Evolutionary conservation across 495 filamentous ascomycete genomes (phyloP).

Genomic region (Letharia lupina): DNA sequence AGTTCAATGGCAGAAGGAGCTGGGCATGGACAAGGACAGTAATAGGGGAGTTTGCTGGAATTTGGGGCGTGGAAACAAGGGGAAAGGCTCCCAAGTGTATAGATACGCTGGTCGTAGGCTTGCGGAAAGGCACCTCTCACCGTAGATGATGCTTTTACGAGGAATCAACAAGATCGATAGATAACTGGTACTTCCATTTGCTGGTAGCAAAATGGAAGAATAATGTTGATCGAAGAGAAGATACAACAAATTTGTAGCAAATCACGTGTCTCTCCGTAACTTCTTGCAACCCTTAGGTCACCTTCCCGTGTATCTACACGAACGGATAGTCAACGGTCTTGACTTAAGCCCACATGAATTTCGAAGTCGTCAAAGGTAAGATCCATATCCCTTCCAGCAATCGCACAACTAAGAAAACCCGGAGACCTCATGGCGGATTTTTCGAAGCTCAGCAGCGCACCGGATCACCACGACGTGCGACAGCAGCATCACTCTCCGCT

Average conservation of each 20-base stretch:
- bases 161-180: background rate
- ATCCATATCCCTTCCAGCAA: background rate
- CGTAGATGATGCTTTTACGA: background rate
- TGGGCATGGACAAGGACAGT: constrained; percentile 20
- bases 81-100: background rate
- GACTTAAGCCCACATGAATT: background rate
- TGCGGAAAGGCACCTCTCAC: background rate
- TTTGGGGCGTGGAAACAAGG: background rate
- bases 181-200: background rate
- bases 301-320: background rate
- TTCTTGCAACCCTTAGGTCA: background rate
- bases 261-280: background rate
- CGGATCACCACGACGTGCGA: background rate
- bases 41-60: background rate
- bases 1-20: constrained; percentile 47
- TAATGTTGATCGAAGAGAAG: background rate
- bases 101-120: background rate
- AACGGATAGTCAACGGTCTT: background rate
- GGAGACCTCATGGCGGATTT: constrained; percentile 5
- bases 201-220: background rate
- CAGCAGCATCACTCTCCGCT: background rate
- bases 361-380: background rate
- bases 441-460: constrained; percentile 7
- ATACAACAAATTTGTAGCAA: background rate
- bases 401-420: background rate